Conservation (phyloP, 108 stramenopile species). For the Nitzschia inconspicua region DNA sequence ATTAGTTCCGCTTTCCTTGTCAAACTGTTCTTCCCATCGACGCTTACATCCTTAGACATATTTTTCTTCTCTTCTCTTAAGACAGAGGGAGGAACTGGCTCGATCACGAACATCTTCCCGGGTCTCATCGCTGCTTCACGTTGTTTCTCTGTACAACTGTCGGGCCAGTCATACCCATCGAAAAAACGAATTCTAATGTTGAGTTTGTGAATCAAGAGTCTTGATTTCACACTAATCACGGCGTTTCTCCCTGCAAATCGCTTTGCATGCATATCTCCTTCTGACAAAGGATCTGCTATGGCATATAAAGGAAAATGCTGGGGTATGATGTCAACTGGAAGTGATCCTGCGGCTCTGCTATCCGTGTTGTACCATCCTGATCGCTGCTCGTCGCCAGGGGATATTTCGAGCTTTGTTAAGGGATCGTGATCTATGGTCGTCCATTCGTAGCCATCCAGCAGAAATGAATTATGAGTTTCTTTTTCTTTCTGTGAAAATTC, state of each 20-base stretch:
- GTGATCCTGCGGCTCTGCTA: not conserved
- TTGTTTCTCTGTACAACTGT: constrained; percentile 16
- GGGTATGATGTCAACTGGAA: constrained; percentile 29
- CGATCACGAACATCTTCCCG: constrained; percentile 40
- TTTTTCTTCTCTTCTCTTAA: constrained; percentile 1
- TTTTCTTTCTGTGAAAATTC: not conserved
- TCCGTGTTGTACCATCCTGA: constrained; percentile 54
- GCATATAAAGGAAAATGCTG: constrained; percentile 70
- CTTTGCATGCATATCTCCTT: constrained; percentile 56
- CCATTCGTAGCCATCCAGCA: constrained; percentile 77
- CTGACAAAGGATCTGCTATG: constrained; percentile 45
- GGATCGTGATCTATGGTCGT: constrained; percentile 63
- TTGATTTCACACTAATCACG: constrained; percentile 31
- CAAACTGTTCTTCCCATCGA: not conserved
- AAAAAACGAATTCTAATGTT: constrained; percentile 58
- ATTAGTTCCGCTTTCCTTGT: constrained; percentile 45
- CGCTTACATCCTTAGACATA: constrained; percentile 1
- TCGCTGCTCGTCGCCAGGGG: constrained; percentile 61
- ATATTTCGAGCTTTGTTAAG: constrained; percentile 33
- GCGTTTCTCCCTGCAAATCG: constrained; percentile 43
- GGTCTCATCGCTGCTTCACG: constrained; percentile 12
- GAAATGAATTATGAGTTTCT: constrained; percentile 4
- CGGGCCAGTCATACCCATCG: constrained; percentile 81
- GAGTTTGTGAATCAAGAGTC: constrained; percentile 62
- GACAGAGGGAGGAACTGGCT: constrained; percentile 14